Base-by-base conservation (phyloP, 805 yeast species). In the Wickerhamomyces chaumierensis region DNA sequence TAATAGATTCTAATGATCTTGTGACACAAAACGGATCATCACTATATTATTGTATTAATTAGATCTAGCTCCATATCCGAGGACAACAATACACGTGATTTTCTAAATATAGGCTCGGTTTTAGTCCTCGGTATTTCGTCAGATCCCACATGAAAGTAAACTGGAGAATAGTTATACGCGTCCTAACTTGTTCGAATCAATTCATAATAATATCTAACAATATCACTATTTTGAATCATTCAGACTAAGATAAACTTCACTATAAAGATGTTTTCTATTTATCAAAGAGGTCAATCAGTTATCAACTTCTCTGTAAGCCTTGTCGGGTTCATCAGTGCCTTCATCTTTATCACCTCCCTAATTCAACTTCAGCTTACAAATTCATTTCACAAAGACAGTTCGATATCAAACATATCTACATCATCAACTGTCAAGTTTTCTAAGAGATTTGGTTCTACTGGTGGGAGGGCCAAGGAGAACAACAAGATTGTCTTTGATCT, bases 401-500 rank as follows among this genome's bases (percentile, higher is more conserved):
- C 66, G 1, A 40, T 66, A 14, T 57, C 63, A 16, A 45, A 61
- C 36, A 56, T 71, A 34, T 45, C 42, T 17, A 57, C 66, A 13
- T 41, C 54, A 15, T 64, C 75, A 11, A 65, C 61, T 41, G 43
- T 71, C 25, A 78, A 71, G 51, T 61, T 66, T 45, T 77, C 77
- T 47, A 75, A 75, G 48, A 66, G 70, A 42, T 80, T 69, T 53
- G 96, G 96, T 2, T 77, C 88, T 3, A 59, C 60, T 8, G 68
- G 69, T 41, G 75, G 78, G 37, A 71, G 68, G 46, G 78, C 83
- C 37, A 87, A 81, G 61, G 95, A 88, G 53, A 85, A 85, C 55
- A 68, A 81, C 41, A 73, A 70, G 48, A 57, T 87, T 31, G 61
- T 62, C 12, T 87, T 92, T 52, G 94, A 85, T 55, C 62, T 92